These are phyloP conservation scores for Anaeramoeba flamelloides DNA, from an alignment of 78 protist species.

Conservation along the genomic window DNA sequence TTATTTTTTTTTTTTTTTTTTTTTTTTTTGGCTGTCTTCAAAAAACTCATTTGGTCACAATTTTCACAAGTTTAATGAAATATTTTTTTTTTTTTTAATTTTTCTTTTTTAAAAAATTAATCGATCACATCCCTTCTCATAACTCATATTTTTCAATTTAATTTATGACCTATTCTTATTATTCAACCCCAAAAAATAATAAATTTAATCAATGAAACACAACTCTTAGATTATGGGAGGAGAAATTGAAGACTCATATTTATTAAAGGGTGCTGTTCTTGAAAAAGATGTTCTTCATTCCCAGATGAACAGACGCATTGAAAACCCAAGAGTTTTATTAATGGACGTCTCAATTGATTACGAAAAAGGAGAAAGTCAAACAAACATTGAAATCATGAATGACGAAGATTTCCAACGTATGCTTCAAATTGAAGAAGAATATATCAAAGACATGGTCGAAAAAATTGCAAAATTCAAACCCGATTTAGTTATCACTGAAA, in stretches of 20 bases:
- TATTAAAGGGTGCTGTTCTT: slow-evolving; percentile 84
- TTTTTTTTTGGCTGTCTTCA: too few species aligned
- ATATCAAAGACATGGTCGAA: slow-evolving; percentile 50
- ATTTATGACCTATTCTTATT: too few species aligned
- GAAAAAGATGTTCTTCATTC: slow-evolving; percentile 95
- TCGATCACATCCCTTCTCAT: too few species aligned
- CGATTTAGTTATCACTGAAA: slow-evolving; percentile 95
- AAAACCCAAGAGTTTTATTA: slow-evolving; percentile 84
- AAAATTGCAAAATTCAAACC: slow-evolving; percentile 84
- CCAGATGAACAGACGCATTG: slow-evolving; percentile 81
- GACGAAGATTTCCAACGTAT: slow-evolving; percentile 57
- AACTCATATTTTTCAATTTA: too few species aligned
- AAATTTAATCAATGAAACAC: too few species aligned
- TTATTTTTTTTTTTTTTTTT: background rate
- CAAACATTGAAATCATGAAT: slow-evolving; percentile 71
- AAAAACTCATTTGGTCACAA: too few species aligned
- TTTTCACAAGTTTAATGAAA: too few species aligned
- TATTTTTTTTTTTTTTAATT: background rate
- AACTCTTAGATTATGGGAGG: slow-evolving; percentile 98
- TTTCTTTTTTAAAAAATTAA: too few species aligned
- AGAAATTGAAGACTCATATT: slow-evolving; percentile 64
- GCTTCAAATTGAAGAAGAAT: slow-evolving; percentile 80
- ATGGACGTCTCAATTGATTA: slow-evolving; percentile 96
- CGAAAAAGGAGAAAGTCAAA: slow-evolving; percentile 88
- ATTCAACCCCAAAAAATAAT: too few species aligned